Conservation (phyloP, 2,329 filamentous ascomycete species). For the Chaetomium olivaceum region DNA sequence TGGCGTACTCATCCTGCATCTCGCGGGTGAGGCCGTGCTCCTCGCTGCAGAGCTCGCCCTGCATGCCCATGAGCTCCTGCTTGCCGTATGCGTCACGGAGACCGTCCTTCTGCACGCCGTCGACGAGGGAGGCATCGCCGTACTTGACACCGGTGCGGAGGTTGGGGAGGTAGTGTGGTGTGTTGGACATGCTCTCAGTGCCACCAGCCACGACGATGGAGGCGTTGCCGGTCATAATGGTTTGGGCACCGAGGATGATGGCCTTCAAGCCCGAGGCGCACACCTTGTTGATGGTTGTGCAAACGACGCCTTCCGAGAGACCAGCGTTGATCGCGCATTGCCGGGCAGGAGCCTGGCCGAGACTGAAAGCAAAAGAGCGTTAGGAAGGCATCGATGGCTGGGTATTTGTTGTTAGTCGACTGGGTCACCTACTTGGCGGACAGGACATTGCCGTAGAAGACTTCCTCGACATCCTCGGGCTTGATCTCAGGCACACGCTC, state of each 20-base stretch:
- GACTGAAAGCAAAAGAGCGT: conserved; percentile 51
- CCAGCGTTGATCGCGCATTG: conserved; percentile 91
- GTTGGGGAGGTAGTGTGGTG: conserved; percentile 89
- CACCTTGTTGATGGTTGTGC: conserved; percentile 98
- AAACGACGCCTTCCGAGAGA: conserved; percentile 74
- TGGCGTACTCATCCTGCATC: conserved; percentile 93
- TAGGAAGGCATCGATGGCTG: conserved; percentile 18
- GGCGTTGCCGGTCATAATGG: conserved; percentile 94
- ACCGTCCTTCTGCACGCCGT: conserved; percentile 92
- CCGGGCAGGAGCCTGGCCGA: conserved; percentile 93
- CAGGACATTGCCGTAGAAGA: conserved; percentile 97
- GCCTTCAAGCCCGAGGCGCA: conserved; percentile 95
- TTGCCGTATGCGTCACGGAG: conserved; percentile 88
- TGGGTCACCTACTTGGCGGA: conserved; percentile 74
- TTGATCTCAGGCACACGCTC: conserved; percentile 85
- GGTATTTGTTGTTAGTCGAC: neutral
- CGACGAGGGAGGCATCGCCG: conserved; percentile 83
- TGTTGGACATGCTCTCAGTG: conserved; percentile 98
- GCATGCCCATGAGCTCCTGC: conserved; percentile 94
- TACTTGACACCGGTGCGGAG: conserved; percentile 90
- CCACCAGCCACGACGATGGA: conserved; percentile 91
- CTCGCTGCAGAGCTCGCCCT: conserved; percentile 85
- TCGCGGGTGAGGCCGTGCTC: conserved; percentile 82
- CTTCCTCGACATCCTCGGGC: conserved; percentile 86
- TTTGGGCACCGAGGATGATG: conserved; percentile 90